Evolutionary conservation across 352 stramenopile species (phyloP).

Genomic region (Discostella stelligera): DNA sequence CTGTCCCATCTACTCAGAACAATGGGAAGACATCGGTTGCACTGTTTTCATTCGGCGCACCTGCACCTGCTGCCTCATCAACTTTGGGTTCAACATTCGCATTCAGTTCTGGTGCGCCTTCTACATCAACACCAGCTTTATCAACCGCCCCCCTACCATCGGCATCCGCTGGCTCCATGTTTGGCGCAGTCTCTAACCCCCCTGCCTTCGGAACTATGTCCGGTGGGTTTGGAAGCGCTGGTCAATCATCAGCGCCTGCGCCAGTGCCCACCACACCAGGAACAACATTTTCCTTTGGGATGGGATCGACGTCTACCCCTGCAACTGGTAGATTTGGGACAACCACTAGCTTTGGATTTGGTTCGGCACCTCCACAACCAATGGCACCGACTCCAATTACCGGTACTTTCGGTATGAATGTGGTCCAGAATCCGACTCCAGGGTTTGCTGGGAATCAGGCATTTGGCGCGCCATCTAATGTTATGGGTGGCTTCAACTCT

Average conservation of each 20-base stretch:
- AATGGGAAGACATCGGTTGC: not conserved
- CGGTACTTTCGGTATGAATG: conserved; percentile 18
- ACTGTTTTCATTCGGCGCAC: conserved; percentile 24
- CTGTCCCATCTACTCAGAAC: not conserved
- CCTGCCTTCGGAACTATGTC: conserved; percentile 6
- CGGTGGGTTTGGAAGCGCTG: not conserved
- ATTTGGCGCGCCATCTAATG: conserved; percentile 3
- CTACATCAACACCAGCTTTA: not conserved
- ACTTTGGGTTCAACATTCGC: conserved; percentile 13
- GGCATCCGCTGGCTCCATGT: conserved; percentile 1
- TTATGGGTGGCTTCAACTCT: not conserved
- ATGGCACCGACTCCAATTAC: conserved; percentile 6
- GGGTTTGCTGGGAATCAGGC: conserved; percentile 11
- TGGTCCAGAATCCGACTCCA: conserved; percentile 2
- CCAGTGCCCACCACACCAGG: not conserved
- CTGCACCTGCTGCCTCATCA: conserved; percentile 11
- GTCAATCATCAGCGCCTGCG: conserved; percentile 4
- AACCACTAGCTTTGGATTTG: conserved; percentile 26
- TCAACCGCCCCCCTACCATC: not conserved
- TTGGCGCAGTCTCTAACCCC: conserved; percentile 2
- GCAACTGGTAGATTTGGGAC: conserved; percentile 20
- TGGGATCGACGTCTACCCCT: not conserved
- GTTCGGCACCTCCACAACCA: conserved; percentile 23
- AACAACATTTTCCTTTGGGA: conserved; percentile 20
- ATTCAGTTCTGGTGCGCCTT: conserved; percentile 7